These are phyloP conservation scores for Lanmaoa rubissima DNA, from an alignment of 768 basidiomycete genomes.

Conservation along the genomic window DNA sequence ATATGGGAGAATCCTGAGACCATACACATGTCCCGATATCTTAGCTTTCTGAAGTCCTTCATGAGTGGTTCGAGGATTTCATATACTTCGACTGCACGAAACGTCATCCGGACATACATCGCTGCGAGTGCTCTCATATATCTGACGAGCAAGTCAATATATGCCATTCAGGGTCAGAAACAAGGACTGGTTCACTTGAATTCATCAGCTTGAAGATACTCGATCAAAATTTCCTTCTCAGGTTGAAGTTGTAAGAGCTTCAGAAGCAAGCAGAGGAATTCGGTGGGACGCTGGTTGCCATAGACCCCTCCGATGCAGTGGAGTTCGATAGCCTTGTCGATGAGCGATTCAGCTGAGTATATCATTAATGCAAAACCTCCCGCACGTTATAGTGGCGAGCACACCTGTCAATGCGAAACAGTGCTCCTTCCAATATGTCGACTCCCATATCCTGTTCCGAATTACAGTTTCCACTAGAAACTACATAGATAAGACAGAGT, in stretches of 20 bases:
- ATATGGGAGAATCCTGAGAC: neutral
- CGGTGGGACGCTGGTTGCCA: conserved; percentile 91
- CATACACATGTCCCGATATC: conserved; percentile 76
- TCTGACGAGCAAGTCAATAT: conserved; percentile 40
- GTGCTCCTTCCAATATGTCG: conserved; percentile 95
- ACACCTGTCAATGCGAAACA: conserved; percentile 94
- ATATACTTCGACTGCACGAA: conserved; percentile 85
- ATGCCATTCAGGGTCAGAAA: neutral
- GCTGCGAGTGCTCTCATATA: conserved; percentile 92
- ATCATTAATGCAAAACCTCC: neutral
- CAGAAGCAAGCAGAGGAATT: conserved; percentile 88
- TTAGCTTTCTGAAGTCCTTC: conserved; percentile 90
- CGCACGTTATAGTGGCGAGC: conserved; percentile 19
- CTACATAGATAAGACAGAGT: conserved; percentile 41
- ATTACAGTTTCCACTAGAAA: conserved; percentile 96
- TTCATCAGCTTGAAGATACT: conserved; percentile 94
- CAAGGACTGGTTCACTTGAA: conserved; percentile 76
- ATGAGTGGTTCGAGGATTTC: conserved; percentile 91
- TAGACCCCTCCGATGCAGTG: conserved; percentile 90
- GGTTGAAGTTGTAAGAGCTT: conserved; percentile 97
- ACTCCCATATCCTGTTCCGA: conserved; percentile 94
- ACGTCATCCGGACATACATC: conserved; percentile 94
- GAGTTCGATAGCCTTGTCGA: conserved; percentile 87
- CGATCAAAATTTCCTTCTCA: conserved; percentile 94
- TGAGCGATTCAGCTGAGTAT: conserved; percentile 80